phyloP scores from a whole-genome alignment of 208 protist genomes.

The Acanthamoeba castellanii region DNA sequence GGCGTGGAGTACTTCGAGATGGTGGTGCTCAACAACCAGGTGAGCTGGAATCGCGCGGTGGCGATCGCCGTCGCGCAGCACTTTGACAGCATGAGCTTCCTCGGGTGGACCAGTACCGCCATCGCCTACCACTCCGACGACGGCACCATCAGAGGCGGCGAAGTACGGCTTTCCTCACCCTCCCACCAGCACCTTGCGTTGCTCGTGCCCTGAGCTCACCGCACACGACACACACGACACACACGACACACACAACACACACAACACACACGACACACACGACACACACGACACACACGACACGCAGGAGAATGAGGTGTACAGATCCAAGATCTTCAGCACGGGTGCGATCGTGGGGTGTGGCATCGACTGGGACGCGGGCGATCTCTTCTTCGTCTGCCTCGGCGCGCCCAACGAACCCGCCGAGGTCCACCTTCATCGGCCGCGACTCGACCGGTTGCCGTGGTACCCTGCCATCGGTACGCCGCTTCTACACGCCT shows the following conservation, averaged over 20 bases:
- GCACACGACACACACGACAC: too few species aligned
- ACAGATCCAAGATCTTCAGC: neutral
- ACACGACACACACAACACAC: too few species aligned
- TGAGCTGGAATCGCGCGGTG: neutral
- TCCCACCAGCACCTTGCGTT: neutral
- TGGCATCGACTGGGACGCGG: conserved; percentile 20
- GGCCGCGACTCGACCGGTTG: neutral
- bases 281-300: too few species aligned
- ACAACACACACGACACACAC: too few species aligned
- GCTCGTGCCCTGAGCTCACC: neutral
- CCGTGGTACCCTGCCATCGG: conserved; percentile 9
- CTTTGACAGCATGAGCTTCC: conserved; percentile 7
- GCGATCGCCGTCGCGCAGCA: conserved; percentile 21
- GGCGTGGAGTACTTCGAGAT: conserved; percentile 60
- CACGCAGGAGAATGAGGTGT: neutral
- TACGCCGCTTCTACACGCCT: neutral
- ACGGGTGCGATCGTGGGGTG: conserved; percentile 10
- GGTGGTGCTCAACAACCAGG: neutral
- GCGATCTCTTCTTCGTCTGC: neutral
- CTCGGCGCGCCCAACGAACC: neutral
- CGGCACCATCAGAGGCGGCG: conserved; percentile 1
- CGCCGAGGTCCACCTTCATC: neutral
- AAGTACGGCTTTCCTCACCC: neutral
- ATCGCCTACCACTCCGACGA: conserved; percentile 64
- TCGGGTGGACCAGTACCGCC: neutral